Conservation (phyloP, 192 early-diverging fungal genomes). For the Backusella morwellensis region DNA sequence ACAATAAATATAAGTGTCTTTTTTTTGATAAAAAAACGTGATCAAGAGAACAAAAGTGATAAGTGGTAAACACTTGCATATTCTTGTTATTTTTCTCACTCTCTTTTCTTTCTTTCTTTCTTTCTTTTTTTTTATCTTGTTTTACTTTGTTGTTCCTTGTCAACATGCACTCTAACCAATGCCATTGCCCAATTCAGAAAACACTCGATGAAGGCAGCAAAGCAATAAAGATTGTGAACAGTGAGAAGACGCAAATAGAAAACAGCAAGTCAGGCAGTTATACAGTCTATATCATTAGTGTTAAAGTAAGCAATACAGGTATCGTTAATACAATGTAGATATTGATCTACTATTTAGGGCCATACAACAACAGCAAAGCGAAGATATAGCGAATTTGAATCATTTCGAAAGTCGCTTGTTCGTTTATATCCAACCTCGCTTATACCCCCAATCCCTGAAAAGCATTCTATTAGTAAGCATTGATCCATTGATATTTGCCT, state of each 20-base stretch:
- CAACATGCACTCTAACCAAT: neutral
- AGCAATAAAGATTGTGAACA: neutral
- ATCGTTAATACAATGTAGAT: neutral
- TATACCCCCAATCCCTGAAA: conserved; percentile 94
- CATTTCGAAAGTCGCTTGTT: conserved; percentile 71
- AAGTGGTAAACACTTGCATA: neutral
- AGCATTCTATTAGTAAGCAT: conserved; percentile 79
- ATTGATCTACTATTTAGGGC: neutral
- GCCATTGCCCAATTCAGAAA: neutral
- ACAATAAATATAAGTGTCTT: neutral
- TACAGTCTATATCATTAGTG: neutral
- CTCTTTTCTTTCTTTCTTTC: neutral
- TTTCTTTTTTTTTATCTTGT: neutral
- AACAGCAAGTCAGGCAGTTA: neutral
- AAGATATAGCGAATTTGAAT: conserved; percentile 95
- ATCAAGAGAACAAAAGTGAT: neutral
- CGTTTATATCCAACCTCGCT: conserved; percentile 81
- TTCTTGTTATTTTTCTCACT: neutral
- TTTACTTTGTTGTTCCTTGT: neutral
- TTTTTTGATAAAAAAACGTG: neutral
- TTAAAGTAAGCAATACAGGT: neutral
- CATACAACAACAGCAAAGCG: conserved; percentile 22
- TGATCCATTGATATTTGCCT: neutral
- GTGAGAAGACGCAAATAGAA: neutral
- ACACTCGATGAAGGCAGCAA: neutral